Conservation (phyloP, 208 protist species). For the Crithidia fasciculata region DNA sequence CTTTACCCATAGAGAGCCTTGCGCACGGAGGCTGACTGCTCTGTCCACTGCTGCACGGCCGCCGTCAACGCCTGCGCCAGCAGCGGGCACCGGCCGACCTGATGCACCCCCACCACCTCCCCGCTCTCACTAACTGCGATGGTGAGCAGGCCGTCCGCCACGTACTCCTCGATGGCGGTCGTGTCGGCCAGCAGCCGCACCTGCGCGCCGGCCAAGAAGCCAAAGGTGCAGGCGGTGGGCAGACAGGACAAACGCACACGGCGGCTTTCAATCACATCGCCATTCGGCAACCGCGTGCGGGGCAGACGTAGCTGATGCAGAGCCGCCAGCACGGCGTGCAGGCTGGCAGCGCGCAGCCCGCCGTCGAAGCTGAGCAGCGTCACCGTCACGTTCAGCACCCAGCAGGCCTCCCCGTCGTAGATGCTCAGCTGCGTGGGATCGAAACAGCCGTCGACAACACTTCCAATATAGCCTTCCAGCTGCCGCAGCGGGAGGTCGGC, state of each 20-base stretch:
- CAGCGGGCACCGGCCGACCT: constrained; percentile 58
- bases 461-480: constrained; percentile 70
- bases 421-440: constrained; percentile 63
- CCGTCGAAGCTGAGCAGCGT: constrained; percentile 81
- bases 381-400: constrained; percentile 76
- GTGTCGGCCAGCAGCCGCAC: constrained; percentile 69
- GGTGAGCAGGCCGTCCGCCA: constrained; percentile 65
- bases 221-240: constrained; percentile 69
- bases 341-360: constrained; percentile 56
- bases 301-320: constrained; percentile 68
- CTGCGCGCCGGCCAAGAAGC: constrained; percentile 33
- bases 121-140: constrained; percentile 65
- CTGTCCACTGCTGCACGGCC: constrained; percentile 33
- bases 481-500: constrained; percentile 70
- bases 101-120: constrained; percentile 55
- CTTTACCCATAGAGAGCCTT: constrained; percentile 27
- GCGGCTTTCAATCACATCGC: constrained; percentile 56
- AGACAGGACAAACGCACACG: constrained; percentile 45
- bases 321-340: constrained; percentile 76
- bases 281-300: constrained; percentile 73
- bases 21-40: constrained; percentile 24
- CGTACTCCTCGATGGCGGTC: constrained; percentile 80
- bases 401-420: constrained; percentile 80
- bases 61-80: constrained; percentile 39
- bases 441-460: constrained; percentile 59